phyloP scores from a whole-genome alignment of 208 protist species.

The Novymonas esmeraldas region DNA sequence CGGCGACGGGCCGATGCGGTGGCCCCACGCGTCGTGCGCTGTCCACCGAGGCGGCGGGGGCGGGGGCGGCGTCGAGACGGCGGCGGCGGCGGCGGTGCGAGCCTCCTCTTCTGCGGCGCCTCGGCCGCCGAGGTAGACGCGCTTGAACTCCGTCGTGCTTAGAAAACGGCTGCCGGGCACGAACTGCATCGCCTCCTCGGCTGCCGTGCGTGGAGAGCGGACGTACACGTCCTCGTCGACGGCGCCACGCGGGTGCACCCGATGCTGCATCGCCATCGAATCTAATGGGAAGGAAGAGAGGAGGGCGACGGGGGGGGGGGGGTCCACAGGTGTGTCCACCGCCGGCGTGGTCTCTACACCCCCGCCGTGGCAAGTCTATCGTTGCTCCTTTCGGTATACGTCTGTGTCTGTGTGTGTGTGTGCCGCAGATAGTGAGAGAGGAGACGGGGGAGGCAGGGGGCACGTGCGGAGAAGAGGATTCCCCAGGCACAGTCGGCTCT shows the following conservation, averaged over 20 bases:
- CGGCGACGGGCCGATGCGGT: too few relatives aligned
- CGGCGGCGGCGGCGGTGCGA: background rate
- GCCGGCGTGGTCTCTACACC: too few relatives aligned
- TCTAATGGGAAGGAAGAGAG: background rate
- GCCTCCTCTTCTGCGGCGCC: background rate
- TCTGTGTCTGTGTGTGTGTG: background rate
- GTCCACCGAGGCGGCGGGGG: too few relatives aligned
- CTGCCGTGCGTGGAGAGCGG: conserved; percentile 26
- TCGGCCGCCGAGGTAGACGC: conserved; percentile 40
- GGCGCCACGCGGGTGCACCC: background rate
- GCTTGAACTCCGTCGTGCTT: conserved; percentile 48
- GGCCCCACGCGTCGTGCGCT: too few relatives aligned
- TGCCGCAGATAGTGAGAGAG: background rate
- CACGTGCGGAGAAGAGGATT: background rate
- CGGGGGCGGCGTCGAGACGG: too few relatives aligned
- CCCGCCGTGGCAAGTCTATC: background rate
- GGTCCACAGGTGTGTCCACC: too few relatives aligned
- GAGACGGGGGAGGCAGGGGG: background rate
- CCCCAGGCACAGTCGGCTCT: too few relatives aligned
- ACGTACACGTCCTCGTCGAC: conserved; percentile 16
- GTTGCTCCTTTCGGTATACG: background rate
- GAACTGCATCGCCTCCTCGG: conserved; percentile 8
- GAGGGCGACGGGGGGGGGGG: background rate
- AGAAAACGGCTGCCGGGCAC: conserved; percentile 40
- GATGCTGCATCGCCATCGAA: background rate